These are phyloP conservation scores for Gymnopilus dilepis DNA, from an alignment of 768 basidiomycete species.

Conservation along the genomic window DNA sequence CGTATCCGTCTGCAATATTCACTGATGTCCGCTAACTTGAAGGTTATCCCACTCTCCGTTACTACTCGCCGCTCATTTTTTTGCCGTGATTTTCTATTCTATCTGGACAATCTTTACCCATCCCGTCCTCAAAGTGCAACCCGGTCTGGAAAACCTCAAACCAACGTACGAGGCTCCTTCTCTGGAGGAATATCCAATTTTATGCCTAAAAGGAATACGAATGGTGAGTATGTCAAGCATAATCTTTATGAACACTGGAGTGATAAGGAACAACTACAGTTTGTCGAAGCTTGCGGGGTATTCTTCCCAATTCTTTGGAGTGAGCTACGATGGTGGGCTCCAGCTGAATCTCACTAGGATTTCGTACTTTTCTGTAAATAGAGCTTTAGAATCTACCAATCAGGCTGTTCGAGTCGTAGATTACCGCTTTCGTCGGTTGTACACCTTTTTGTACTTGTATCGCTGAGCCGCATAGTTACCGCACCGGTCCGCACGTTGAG, in stretches of 20 bases:
- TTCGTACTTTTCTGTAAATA: not conserved
- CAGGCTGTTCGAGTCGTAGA: not conserved
- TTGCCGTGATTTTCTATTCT: not conserved
- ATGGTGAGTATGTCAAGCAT: not conserved
- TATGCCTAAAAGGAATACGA: not conserved
- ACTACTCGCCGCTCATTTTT: constrained; percentile 3
- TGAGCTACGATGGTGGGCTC: constrained; percentile 7
- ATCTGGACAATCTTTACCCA: not conserved
- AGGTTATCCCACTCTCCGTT: not conserved
- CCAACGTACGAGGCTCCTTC: not conserved
- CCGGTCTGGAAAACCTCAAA: not conserved
- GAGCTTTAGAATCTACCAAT: not conserved
- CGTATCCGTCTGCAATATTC: too few relatives aligned
- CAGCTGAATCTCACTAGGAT: not conserved
- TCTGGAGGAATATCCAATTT: not conserved
- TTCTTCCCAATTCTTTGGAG: constrained; percentile 9
- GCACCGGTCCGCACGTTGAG: too few relatives aligned
- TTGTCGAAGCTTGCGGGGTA: not conserved
- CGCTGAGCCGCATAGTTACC: not conserved
- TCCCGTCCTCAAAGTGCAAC: not conserved
- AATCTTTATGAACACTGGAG: not conserved
- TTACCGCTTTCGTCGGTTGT: not conserved
- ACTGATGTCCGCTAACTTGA: not conserved
- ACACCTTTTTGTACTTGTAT: not conserved
- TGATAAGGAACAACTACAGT: not conserved